phyloP scores from a whole-genome alignment of 208 protist genomes.

The Trypanosoma theileri region DNA sequence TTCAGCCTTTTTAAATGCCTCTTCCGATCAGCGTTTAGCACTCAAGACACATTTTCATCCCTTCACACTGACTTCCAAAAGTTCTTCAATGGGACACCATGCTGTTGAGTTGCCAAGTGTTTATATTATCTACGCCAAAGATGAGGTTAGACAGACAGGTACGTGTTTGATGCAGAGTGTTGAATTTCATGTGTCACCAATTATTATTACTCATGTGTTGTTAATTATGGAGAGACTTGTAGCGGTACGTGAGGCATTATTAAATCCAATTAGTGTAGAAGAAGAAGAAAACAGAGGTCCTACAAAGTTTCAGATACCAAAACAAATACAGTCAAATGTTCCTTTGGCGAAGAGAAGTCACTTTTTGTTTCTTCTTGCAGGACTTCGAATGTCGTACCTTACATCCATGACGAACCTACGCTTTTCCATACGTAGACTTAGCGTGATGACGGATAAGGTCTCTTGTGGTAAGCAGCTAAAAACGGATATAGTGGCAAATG shows the following conservation, averaged over 20 bases:
- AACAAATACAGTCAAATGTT: neutral
- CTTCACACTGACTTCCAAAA: slow-evolving; percentile 56
- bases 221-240: slow-evolving; percentile 65
- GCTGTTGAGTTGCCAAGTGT: slow-evolving; percentile 65
- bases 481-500: slow-evolving; percentile 57
- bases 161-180: slow-evolving; percentile 69
- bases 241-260: slow-evolving; percentile 35
- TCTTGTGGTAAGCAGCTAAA: slow-evolving; percentile 28
- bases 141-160: slow-evolving; percentile 50
- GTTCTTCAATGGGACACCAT: slow-evolving; percentile 39
- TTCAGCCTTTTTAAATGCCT: slow-evolving; percentile 58
- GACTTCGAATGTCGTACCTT: slow-evolving; percentile 71
- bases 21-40: slow-evolving; percentile 54
- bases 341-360: slow-evolving; percentile 16
- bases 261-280: slow-evolving; percentile 22
- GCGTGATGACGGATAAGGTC: slow-evolving; percentile 49
- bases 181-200: slow-evolving; percentile 72
- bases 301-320: slow-evolving; percentile 6
- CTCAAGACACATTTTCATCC: slow-evolving; percentile 78
- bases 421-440: slow-evolving; percentile 57
- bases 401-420: slow-evolving; percentile 83
- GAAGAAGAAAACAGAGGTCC: slow-evolving; percentile 18
- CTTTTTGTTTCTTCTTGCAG: slow-evolving; percentile 71
- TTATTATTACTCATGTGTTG: slow-evolving; percentile 77
- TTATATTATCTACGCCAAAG: slow-evolving; percentile 68